Percentiles rank a stretch among this genome's conserved stretches.
Conservation (phyloP, 306 rosid genomes). For the Prunus fruticosa region DNA sequence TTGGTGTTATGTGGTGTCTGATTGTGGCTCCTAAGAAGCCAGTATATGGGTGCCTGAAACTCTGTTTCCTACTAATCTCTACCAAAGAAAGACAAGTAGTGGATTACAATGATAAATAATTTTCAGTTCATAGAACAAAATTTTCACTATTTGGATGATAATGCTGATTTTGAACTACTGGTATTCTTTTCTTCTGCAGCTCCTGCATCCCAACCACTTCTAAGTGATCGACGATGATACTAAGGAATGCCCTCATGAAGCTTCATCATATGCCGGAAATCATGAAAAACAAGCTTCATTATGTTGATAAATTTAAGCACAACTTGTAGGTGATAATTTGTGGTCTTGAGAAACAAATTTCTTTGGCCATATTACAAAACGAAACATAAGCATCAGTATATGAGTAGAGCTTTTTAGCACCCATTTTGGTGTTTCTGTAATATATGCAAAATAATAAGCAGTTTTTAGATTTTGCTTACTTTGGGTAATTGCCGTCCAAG, state of each 20-base stretch:
- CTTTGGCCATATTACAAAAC: not conserved
- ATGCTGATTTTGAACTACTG: not conserved
- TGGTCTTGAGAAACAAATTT: not conserved
- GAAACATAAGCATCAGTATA: not conserved
- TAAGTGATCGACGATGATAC: slow-evolving; percentile 46
- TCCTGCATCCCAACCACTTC: slow-evolving; percentile 52
- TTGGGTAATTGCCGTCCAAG: slow-evolving; percentile 3
- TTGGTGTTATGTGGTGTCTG: not conserved
- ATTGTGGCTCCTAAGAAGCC: not conserved
- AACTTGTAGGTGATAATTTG: slow-evolving; percentile 14
- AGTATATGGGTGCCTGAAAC: not conserved
- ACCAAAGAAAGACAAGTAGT: not conserved
- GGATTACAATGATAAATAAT: not conserved
- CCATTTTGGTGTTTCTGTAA: slow-evolving; percentile 26
- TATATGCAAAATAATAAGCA: slow-evolving; percentile 18
- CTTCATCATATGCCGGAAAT: slow-evolving; percentile 7
- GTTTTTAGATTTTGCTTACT: slow-evolving; percentile 23
- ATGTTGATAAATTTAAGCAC: not conserved
- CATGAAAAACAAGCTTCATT: not conserved
- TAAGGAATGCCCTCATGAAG: slow-evolving; percentile 30
- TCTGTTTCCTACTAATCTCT: not conserved
- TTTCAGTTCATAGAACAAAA: not conserved
- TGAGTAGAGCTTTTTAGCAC: slow-evolving; percentile 24
- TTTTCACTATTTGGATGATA: not conserved
- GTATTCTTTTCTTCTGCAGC: slow-evolving; percentile 37